These are phyloP conservation scores for Tetrahymena thermophila DNA, from an alignment of 73 alveolate species.

Conservation along the genomic window DNA sequence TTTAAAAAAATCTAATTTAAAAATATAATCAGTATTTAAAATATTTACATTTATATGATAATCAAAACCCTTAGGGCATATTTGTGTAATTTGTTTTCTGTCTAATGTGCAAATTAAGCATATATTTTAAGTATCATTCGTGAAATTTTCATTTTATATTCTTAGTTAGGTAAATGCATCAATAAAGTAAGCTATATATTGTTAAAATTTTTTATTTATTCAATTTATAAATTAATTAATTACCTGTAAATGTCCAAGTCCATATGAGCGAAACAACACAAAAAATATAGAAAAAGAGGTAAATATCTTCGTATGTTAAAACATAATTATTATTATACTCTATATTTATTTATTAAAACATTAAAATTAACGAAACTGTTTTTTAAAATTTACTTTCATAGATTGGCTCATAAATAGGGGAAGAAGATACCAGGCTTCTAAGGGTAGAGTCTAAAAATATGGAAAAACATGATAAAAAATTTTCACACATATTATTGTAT, in stretches of 20 bases:
- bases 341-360: not conserved
- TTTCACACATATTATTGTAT: not conserved
- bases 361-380: not conserved
- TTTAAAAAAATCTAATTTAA: not conserved
- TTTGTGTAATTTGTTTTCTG: not conserved
- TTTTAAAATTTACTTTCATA: not conserved
- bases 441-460: not conserved
- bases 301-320: not conserved
- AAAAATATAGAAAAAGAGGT: not conserved
- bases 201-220: not conserved
- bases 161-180: not conserved
- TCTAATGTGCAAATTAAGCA: not conserved
- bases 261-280: not conserved
- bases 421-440: not conserved
- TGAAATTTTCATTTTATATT: not conserved
- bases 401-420: not conserved
- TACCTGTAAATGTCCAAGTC: not conserved
- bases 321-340: not conserved
- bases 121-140: not conserved
- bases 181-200: not conserved
- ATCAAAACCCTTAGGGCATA: not conserved
- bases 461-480: not conserved
- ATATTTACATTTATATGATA: not conserved
- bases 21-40: not conserved
- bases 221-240: not conserved